Base-by-base conservation (phyloP, 352 stramenopile species). In the Phytophthora quininea region DNA sequence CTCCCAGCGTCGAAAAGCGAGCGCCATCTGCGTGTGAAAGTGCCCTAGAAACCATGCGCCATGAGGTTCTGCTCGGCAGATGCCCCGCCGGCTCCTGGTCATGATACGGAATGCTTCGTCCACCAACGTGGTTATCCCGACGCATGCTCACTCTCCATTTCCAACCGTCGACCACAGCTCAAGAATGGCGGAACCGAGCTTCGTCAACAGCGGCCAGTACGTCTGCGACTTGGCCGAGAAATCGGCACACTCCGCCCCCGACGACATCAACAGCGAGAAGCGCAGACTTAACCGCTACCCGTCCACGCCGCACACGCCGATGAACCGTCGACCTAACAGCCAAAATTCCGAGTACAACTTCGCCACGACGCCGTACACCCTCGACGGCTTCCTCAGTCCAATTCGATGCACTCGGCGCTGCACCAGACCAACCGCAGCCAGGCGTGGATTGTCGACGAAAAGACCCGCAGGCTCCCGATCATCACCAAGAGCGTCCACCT, bases 341-440 rank as follows among this genome's bases (percentile, higher is more conserved):
- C 58, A 64, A 24, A 51, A 47, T 1, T 4, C 53, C 35, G 30
- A 40, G 10, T 73, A 73, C 47, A 64, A 61, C 32, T 76, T 76
- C 45, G 64, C 69, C 42, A 71, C 47, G 15, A 73, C 65, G 1
- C 65, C 65, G 6, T 64, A 76, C 59, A 73, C 64, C 10, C 65
- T 3, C 65, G 65, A 53, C 58, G 58, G 11, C 35, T 64, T 32
- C 55, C 51, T 1, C 58, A n/a, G 15, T 61, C 15, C 33, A 46
- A 7, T 1, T 73, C 65, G 4, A 69, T 64, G 54, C 42, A 69
- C 49, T 69, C 53, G 5, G 57, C 69, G 55, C 46, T 76, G 15
- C 69, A 76, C 59, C 64, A 76, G 49, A 76, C 69, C 9, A 76
- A 73, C 51, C 69, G 64, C n/a, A 73, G 64, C 27, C 64, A 73